Percentiles rank a stretch among this genome's conserved stretches.
Evolutionary conservation across 164 flowering plant species (phyloP).

Genomic region (Chloranthus sessilifolius): DNA sequence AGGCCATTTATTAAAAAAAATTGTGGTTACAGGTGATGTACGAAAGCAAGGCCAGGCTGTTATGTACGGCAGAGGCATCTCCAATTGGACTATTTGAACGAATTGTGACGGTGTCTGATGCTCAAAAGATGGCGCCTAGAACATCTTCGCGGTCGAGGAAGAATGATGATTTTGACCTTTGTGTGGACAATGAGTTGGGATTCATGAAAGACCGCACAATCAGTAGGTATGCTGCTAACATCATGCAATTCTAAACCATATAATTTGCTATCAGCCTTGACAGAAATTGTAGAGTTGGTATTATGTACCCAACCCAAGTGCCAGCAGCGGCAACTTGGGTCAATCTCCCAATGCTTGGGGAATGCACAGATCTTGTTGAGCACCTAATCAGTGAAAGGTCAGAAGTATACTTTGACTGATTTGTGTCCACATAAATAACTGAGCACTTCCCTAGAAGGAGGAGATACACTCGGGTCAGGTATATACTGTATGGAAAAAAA

Average conservation of each 20-base stretch:
- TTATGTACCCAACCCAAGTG: too few relatives aligned
- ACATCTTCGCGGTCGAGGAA: slow-evolving; percentile 85
- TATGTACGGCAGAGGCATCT: slow-evolving; percentile 90
- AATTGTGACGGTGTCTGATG: slow-evolving; percentile 76
- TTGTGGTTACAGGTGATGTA: slow-evolving; percentile 71
- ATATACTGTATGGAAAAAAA: too few relatives aligned
- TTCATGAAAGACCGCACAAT: slow-evolving; percentile 97
- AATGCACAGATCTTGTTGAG: too few relatives aligned
- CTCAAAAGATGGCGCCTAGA: slow-evolving; percentile 73
- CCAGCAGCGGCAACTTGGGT: too few relatives aligned
- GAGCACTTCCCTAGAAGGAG: too few relatives aligned
- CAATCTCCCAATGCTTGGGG: not conserved
- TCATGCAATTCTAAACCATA: not conserved
- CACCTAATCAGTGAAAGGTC: too few relatives aligned
- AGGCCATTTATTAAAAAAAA: too few relatives aligned
- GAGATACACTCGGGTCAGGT: too few relatives aligned
- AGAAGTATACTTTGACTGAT: too few relatives aligned
- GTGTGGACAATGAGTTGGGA: slow-evolving; percentile 96
- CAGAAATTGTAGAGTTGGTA: not conserved
- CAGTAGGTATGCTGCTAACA: slow-evolving; percentile 58
- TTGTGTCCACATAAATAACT: too few relatives aligned
- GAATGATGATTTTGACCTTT: slow-evolving; percentile 68
- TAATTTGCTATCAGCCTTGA: not conserved
- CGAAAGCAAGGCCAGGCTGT: slow-evolving; percentile 70
- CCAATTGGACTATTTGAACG: slow-evolving; percentile 64